These are phyloP conservation scores for Amanita fuliginea DNA, from an alignment of 768 basidiomycete genomes.

Conservation along the genomic window DNA sequence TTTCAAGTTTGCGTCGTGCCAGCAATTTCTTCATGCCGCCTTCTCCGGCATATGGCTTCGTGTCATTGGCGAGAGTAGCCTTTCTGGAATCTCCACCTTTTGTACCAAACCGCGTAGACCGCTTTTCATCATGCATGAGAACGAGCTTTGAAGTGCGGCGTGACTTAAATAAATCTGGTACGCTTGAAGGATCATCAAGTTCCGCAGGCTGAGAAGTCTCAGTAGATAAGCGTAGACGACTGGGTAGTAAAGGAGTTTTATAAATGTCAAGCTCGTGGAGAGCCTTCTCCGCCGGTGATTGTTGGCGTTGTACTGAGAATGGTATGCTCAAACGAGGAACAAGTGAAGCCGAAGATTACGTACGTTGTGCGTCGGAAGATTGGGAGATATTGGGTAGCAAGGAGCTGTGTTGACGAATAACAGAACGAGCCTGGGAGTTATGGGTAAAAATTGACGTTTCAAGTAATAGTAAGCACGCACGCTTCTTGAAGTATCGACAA, in stretches of 20 bases:
- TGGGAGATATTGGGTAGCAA: conserved; percentile 34
- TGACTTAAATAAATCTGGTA: conserved; percentile 57
- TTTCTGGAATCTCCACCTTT: conserved; percentile 27
- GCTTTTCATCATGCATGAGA: conserved; percentile 53
- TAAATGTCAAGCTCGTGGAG: conserved; percentile 68
- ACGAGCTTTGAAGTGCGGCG: conserved; percentile 30
- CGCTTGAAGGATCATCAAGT: conserved; percentile 25
- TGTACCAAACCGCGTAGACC: conserved; percentile 34
- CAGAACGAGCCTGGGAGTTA: conserved; percentile 27
- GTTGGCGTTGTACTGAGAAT: conserved; percentile 14
- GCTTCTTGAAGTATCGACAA: conserved; percentile 42
- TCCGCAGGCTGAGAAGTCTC: conserved; percentile 16
- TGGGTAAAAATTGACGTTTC: conserved; percentile 4
- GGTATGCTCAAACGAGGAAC: not conserved
- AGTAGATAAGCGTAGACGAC: conserved; percentile 34
- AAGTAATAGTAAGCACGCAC: conserved; percentile 26
- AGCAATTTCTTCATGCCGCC: conserved; percentile 73
- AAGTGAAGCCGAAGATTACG: not conserved
- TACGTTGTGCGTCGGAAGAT: conserved; percentile 15
- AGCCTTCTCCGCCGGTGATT: conserved; percentile 52
- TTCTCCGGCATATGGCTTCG: conserved; percentile 71
- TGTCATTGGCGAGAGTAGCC: conserved; percentile 33
- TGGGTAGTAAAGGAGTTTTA: conserved; percentile 68
- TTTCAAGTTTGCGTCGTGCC: conserved; percentile 49
- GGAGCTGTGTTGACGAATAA: conserved; percentile 39